Percentiles rank a stretch among this genome's conserved stretches.
These are phyloP conservation scores for Xerocomus brunneocitrinus DNA, from an alignment of 768 basidiomycete species.

Conservation along the genomic window DNA sequence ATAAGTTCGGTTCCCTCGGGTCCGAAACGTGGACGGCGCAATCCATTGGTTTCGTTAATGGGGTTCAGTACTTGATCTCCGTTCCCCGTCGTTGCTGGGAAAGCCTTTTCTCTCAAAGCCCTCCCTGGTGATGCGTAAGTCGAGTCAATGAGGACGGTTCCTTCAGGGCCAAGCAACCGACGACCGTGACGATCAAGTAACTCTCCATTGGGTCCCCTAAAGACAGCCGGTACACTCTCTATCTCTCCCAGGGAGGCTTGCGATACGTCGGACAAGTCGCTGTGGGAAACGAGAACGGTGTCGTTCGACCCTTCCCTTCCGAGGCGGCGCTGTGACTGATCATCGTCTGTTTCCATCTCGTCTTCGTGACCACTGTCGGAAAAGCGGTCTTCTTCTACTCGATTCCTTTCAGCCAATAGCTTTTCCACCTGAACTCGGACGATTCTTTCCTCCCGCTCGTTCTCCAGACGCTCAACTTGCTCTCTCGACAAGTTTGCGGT, in stretches of 20 bases:
- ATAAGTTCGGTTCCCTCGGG: conserved; percentile 24
- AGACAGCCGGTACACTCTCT: background rate
- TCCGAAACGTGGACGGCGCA: conserved; percentile 13
- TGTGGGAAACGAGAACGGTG: conserved; percentile 8
- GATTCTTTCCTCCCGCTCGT: conserved; percentile 9
- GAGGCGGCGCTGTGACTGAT: background rate
- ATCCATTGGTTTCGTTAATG: background rate
- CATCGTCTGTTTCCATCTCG: conserved; percentile 10
- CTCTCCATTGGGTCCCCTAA: conserved; percentile 21
- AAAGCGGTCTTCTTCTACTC: conserved; percentile 5
- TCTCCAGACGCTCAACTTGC: conserved; percentile 21
- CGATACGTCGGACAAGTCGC: background rate
- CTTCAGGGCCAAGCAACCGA: conserved; percentile 21
- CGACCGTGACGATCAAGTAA: conserved; percentile 15
- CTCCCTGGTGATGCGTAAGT: background rate
- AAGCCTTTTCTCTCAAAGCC: conserved; percentile 3
- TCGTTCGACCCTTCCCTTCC: conserved; percentile 4
- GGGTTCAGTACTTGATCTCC: background rate
- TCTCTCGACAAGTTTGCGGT: conserved; percentile 22
- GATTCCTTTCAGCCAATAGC: conserved; percentile 9
- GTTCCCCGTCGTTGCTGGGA: background rate
- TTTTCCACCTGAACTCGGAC: conserved; percentile 8
- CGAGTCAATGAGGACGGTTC: conserved; percentile 17
- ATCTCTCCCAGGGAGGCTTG: conserved; percentile 1
- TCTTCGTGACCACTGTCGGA: conserved; percentile 19